Evolutionary conservation across 1,139 yeast genomes (phyloP), one percentile per base, ranked within the genome.

Genomic region (Blastobotrys buckinghamii): DNA sequence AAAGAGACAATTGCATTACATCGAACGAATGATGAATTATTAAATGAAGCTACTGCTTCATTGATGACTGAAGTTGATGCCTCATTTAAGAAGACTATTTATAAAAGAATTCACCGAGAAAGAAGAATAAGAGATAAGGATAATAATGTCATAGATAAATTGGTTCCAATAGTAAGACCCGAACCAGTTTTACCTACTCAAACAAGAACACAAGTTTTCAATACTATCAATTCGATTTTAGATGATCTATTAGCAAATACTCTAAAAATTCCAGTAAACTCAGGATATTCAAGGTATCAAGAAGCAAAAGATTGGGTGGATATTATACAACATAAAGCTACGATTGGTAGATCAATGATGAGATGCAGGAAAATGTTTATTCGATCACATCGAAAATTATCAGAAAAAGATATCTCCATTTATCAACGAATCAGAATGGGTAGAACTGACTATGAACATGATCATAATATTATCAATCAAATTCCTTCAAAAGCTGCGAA

Each of bases 11-110:
- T 24, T 6, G 39, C 38, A 2, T 30, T 22, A 6, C 17, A 17
- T 30, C 6, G 4, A 15, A 13, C 33, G 4, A 17, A 17, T n/a
- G 15, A 17, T 20, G 22, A 30, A 19, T 26, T 16, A 24, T 17
- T 20, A 15, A 17, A 16, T 30, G 30, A 16, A 13, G 24, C 59
- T 10, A 50, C 54, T 3, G 43, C 44, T 22, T 47, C 51, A 8
- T 46, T 60, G 6, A 30, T 47, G 17, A 51, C 50, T 39, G 64
- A 60, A 48, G 7, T 55, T 19, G 51, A 59, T 45, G 55, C 63
- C 2, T 42, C 50, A 1, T 60, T 57, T 42, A 56, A 60, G 41
- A 50, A 52, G 13, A 36, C 32, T 9, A 52, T 58, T n/a, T 45
- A 57, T 36, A 26, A 39, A n/a, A 54, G 53, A 19, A 53, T 59